phyloP scores from a whole-genome alignment of 1,139 yeast species.

The Casaregolazyma suthepensis region DNA sequence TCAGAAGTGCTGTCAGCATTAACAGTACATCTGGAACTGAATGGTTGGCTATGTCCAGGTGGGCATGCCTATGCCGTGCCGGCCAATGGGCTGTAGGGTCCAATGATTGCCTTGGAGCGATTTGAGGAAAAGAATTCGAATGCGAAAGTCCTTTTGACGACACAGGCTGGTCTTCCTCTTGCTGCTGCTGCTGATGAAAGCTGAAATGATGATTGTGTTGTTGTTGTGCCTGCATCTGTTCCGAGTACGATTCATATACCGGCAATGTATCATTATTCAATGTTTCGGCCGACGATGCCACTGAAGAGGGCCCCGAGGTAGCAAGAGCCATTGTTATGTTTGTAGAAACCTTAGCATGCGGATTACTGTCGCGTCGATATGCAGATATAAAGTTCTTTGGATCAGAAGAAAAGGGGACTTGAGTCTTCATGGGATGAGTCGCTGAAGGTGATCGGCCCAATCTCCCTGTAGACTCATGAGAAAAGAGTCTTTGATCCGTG shows the following conservation, averaged over 20 bases:
- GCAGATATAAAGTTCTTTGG: conserved; percentile 16
- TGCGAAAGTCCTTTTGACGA: background rate
- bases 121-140: conserved; percentile 4
- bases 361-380: background rate
- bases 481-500: background rate
- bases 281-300: conserved; percentile 13
- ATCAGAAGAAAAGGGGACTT: conserved; percentile 15
- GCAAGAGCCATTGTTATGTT: conserved; percentile 27
- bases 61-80: conserved; percentile 32
- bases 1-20: conserved; percentile 79
- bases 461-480: background rate
- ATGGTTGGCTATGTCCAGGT: conserved; percentile 73
- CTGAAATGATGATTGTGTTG: conserved; percentile 10
- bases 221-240: conserved; percentile 10
- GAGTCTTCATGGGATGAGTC: conserved; percentile 8
- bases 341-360: conserved; percentile 20
- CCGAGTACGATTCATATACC: conserved; percentile 4
- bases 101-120: background rate
- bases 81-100: conserved; percentile 1
- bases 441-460: background rate
- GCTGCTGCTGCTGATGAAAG: conserved; percentile 8
- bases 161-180: background rate
- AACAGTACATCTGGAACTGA: conserved; percentile 74
- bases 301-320: conserved; percentile 19
- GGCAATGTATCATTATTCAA: conserved; percentile 8